Evolutionary conservation across 108 stramenopile species (phyloP), one percentile per base, ranked within the genome.

Genomic region (Asterionellopsis glacialis): DNA sequence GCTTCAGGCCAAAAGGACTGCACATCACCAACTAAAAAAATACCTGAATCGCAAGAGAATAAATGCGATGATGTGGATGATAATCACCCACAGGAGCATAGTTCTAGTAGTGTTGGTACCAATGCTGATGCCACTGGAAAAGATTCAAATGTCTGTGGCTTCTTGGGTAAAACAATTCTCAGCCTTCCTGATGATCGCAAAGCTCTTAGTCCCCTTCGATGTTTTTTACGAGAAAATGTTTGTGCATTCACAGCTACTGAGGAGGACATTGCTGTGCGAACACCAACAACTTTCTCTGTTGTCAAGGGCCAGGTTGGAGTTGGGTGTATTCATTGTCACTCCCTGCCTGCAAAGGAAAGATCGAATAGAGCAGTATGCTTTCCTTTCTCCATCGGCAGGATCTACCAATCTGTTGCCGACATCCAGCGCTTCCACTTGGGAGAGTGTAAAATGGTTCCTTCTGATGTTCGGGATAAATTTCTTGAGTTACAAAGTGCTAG

Each of bases 351-450:
- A 11, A 94, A 91, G 56, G 52, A 63, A 43, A 70, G 93, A 25
- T 81, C 88, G 9, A 94, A 94, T 59, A 57, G 93, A 45, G 89
- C 93, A 1, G 93, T 89, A 13, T 94, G 93, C 61, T 94, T 94
- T 55, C 93, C 93, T 9, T 94, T 90, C 64, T 84, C 87, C 14
- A 77, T 94, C 43, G 73, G 67, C n/a, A 60, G 93, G 24, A 94
- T 94, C 64, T 94, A 94, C 55, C 93, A 94, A 68, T 82, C 84
- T 7, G 93, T 94, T 9, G 85, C 93, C 9, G 93, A 94, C 63
- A 94, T 94, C 49, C 93, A 94, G 51, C 73, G 93, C 28, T 94
- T 91, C 64, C 93, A 94, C 65, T 63, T 94, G 21, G 73, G 75
- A 13, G 93, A 91, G 60, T 94, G 93, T 60, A 80, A 84, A 51